Evolutionary conservation across 108 stramenopile species (phyloP).

Genomic region (Skeletonema menzelii): DNA sequence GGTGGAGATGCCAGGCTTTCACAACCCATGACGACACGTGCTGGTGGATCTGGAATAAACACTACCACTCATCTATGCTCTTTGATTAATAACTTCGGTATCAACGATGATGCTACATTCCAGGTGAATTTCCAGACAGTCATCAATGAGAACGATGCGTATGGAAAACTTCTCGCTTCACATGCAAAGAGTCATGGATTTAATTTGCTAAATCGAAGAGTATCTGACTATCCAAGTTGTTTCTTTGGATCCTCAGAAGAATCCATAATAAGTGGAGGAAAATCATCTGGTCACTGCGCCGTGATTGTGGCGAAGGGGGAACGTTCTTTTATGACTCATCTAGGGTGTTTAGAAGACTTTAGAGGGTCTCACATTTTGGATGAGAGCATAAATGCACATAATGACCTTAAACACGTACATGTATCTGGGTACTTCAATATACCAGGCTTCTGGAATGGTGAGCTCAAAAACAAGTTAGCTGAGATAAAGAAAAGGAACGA

Average conservation of each 20-base stretch:
- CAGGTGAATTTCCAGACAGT: constrained; percentile 61
- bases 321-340: constrained; percentile 78
- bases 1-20: constrained; percentile 74
- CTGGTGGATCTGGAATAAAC: constrained; percentile 76
- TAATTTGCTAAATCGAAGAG: constrained; percentile 56
- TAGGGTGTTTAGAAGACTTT: constrained; percentile 67
- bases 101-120: not conserved
- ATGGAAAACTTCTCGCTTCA: constrained; percentile 57
- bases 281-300: constrained; percentile 72
- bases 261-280: not conserved
- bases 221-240: constrained; percentile 29
- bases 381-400: constrained; percentile 13
- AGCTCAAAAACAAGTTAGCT: constrained; percentile 44
- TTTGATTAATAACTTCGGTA: constrained; percentile 30
- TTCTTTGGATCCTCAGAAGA: constrained; percentile 17
- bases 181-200: constrained; percentile 61
- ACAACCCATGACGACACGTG: constrained; percentile 55
- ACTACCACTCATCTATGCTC: constrained; percentile 73
- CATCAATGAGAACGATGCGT: constrained; percentile 69
- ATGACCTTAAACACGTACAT: constrained; percentile 53
- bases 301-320: constrained; percentile 71
- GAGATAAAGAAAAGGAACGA: constrained; percentile 14
- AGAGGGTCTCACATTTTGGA: constrained; percentile 49
- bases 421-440: constrained; percentile 80
- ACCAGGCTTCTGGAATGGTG: constrained; percentile 59